These are phyloP conservation scores for Dillenia turbinata DNA, from an alignment of 164 flowering plant genomes.

Conservation along the genomic window DNA sequence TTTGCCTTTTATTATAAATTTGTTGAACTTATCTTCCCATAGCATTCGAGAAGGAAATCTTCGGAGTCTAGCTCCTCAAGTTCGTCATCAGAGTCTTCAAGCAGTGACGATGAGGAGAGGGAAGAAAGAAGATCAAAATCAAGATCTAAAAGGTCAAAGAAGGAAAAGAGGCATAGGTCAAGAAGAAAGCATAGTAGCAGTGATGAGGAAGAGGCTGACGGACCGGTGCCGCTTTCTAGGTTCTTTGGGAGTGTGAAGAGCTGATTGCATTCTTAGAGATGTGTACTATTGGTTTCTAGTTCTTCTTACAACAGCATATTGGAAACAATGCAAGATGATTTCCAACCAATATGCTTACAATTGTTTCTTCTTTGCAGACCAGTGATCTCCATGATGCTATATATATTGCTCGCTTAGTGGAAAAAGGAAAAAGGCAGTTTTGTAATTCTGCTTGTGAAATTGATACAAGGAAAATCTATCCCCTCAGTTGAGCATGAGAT, in stretches of 20 bases:
- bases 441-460: no score
- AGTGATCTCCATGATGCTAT: no score
- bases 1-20: neutral
- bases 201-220: constrained; percentile 49
- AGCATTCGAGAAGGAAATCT: constrained; percentile 68
- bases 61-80: constrained; percentile 66
- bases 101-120: constrained; percentile 73
- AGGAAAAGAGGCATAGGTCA: constrained; percentile 70
- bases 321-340: no score
- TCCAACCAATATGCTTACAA: no score
- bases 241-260: constrained; percentile 79
- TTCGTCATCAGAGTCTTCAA: constrained; percentile 75
- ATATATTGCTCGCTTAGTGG: no score
- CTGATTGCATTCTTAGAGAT: constrained; percentile 17
- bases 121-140: constrained; percentile 75
- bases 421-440: no score
- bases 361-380: no score
- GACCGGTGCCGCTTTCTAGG: constrained; percentile 92
- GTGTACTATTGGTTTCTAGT: neutral
- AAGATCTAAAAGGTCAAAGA: constrained; percentile 60
- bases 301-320: no score
- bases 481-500: no score
- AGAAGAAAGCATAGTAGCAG: constrained; percentile 45
- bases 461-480: no score
- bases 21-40: constrained; percentile 13